These are phyloP conservation scores for Thelonectria discophora DNA, from an alignment of 2,329 filamentous ascomycete species.

Conservation along the genomic window DNA sequence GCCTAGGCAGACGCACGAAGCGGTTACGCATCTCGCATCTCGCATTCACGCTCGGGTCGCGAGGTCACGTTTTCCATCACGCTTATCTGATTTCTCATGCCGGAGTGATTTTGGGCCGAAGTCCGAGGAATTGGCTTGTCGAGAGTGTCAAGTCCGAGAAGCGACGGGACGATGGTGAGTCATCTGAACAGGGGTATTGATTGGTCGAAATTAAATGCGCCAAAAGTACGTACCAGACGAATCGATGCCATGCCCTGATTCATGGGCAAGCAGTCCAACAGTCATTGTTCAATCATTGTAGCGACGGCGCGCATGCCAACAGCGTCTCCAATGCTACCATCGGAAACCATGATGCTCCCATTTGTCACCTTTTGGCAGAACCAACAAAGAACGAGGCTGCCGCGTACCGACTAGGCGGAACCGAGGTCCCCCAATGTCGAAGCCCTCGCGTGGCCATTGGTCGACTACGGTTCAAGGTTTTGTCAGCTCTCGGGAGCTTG, in stretches of 20 bases:
- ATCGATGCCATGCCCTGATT: too few species aligned
- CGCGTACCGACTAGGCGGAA: neutral
- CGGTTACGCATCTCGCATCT: slow-evolving; percentile 1
- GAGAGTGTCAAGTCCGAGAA: slow-evolving; percentile 31
- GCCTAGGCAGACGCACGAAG: neutral
- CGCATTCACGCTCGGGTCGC: slow-evolving; percentile 24
- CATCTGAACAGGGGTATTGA: slow-evolving; percentile 9
- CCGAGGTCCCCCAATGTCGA: neutral
- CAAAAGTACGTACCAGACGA: too few species aligned
- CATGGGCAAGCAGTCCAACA: too few species aligned
- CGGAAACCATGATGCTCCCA: slow-evolving; percentile 2
- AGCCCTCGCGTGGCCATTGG: neutral
- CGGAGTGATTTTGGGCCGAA: slow-evolving; percentile 37
- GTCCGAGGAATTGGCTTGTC: slow-evolving; percentile 25
- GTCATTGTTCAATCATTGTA: neutral
- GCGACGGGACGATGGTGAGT: slow-evolving; percentile 25
- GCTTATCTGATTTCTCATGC: slow-evolving; percentile 28
- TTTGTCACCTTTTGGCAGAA: slow-evolving; percentile 14
- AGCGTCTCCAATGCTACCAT: neutral
- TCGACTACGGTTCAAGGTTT: neutral
- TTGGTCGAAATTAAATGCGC: too few species aligned
- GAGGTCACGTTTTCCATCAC: slow-evolving; percentile 31
- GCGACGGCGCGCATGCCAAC: neutral
- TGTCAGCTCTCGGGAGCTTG: neutral
- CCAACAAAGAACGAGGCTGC: neutral